A percentile compares a stretch with the other conserved stretches of the same genome.
Conservation (phyloP, 495 filamentous ascomycete genomes). For the Penicillium angulare region DNA sequence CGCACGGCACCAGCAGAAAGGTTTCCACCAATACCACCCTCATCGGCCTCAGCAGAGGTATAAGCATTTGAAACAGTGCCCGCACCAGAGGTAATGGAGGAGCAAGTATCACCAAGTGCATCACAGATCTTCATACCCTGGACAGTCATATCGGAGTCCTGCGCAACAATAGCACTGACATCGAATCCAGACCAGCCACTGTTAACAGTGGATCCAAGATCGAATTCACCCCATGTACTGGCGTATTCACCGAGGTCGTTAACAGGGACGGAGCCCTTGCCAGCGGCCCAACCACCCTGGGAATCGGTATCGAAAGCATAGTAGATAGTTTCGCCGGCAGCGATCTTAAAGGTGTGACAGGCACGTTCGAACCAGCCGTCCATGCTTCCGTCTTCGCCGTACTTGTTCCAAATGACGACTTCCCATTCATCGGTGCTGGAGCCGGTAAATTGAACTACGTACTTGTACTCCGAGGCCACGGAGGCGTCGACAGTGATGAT, state of each 20-base stretch:
- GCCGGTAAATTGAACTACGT: conserved; percentile 46
- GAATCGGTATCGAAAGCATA: conserved; percentile 48
- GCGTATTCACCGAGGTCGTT: conserved; percentile 34
- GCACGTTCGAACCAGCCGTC: conserved; percentile 42
- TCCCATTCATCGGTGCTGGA: conserved; percentile 32
- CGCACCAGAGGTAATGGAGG: conserved; percentile 27
- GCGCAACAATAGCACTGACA: conserved; percentile 37
- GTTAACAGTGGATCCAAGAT: conserved; percentile 35
- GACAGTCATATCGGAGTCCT: conserved; percentile 30
- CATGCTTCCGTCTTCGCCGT: conserved; percentile 34
- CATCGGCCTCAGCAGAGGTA: conserved; percentile 22
- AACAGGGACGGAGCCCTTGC: conserved; percentile 30
- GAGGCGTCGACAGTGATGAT: conserved; percentile 40
- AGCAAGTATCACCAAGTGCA: conserved; percentile 23
- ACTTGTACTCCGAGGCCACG: conserved; percentile 38
- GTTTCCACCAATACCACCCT: conserved; percentile 42
- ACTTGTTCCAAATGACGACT: conserved; percentile 55
- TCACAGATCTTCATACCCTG: conserved; percentile 40
- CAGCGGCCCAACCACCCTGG: conserved; percentile 38
- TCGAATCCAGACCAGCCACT: conserved; percentile 43
- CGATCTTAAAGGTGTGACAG: conserved; percentile 40
- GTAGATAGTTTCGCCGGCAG: conserved; percentile 40
- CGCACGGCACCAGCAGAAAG: conserved; percentile 28
- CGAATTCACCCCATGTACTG: conserved; percentile 45
- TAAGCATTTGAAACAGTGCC: conserved; percentile 36